Percentiles rank a stretch among this genome's conserved stretches.
Evolutionary conservation across 73 alveolate species (phyloP).

Genomic region (Paramecium tetraurelia): DNA sequence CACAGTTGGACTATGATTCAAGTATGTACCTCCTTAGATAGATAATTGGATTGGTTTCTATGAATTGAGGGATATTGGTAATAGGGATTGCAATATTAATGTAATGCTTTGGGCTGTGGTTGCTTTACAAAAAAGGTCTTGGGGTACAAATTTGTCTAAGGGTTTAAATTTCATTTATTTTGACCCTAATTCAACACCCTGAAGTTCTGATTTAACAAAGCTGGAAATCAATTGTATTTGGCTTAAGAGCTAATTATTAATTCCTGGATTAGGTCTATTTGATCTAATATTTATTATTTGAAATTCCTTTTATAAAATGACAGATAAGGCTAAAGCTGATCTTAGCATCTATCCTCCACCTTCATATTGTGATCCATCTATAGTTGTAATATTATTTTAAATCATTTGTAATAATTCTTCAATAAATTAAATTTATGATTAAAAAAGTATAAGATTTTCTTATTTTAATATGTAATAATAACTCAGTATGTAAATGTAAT

Average conservation of each 20-base stretch:
- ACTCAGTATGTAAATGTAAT: neutral
- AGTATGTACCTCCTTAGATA: slow-evolving; percentile 4
- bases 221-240: neutral
- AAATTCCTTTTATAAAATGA: neutral
- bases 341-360: slow-evolving; percentile 11
- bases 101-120: neutral
- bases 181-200: neutral
- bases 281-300: neutral
- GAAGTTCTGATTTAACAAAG: neutral
- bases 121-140: neutral
- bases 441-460: neutral
- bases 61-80: neutral
- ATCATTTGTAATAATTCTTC: neutral
- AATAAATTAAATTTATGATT: neutral
- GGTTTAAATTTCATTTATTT: neutral
- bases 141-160: neutral
- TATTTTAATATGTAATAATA: neutral
- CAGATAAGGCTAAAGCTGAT: neutral
- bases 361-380: neutral
- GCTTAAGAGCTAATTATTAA: neutral
- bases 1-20: slow-evolving; percentile 8
- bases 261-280: neutral
- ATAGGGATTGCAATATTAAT: neutral
- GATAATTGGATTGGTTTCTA: neutral
- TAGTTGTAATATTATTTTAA: neutral